Evolutionary conservation across 495 filamentous ascomycete genomes (phyloP).

Genomic region (Jackrogersella multiformis): DNA sequence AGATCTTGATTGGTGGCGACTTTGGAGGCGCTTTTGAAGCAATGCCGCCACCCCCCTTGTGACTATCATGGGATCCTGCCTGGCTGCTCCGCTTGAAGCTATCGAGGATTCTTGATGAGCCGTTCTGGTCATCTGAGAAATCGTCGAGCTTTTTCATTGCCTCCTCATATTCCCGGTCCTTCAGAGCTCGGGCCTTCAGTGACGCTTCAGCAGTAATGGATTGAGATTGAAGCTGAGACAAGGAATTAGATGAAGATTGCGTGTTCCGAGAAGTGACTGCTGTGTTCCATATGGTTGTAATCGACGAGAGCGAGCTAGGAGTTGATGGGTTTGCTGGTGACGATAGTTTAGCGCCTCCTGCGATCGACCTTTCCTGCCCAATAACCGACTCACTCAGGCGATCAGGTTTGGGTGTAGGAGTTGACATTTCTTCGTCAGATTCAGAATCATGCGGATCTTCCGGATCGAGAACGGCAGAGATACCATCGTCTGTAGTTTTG

Average conservation of each 20-base stretch:
- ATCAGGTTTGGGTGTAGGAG: conserved; percentile 19
- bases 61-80: background rate
- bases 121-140: conserved; percentile 32
- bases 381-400: conserved; percentile 20
- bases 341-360: background rate
- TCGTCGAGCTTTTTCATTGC: conserved; percentile 49
- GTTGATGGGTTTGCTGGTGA: conserved; percentile 28
- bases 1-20: conserved; percentile 27
- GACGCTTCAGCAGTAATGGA: conserved; percentile 25
- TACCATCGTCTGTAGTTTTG: conserved; percentile 32
- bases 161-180: conserved; percentile 50
- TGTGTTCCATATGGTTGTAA: conserved; percentile 50
- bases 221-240: conserved; percentile 2
- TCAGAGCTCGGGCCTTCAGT: conserved; percentile 26
- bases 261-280: conserved; percentile 42
- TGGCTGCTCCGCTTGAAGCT: conserved; percentile 24
- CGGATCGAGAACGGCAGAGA: background rate
- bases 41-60: background rate
- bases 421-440: conserved; percentile 19
- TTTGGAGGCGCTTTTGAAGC: background rate
- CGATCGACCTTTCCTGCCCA: background rate
- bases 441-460: conserved; percentile 2
- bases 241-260: conserved; percentile 23
- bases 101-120: conserved; percentile 14
- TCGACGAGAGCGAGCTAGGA: conserved; percentile 47